Evolutionary conservation across 805 yeast genomes (phyloP).

Genomic region (Yarrowia sp.): DNA sequence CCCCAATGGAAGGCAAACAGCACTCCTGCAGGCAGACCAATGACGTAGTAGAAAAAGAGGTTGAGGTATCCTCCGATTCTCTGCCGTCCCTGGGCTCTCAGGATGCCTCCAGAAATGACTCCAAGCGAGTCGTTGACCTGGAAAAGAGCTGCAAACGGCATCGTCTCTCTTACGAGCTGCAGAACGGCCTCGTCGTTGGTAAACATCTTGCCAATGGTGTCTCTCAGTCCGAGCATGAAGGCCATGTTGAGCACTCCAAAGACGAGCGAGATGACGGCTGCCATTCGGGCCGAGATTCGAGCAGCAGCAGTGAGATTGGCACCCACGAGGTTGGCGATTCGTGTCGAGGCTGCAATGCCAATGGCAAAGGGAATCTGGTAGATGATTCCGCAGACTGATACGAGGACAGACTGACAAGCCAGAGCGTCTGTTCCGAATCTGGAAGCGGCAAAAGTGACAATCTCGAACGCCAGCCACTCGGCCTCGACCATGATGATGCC

Average conservation of each 20-base stretch:
- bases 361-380: conserved; percentile 74
- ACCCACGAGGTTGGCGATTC: conserved; percentile 69
- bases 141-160: conserved; percentile 63
- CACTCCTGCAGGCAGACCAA: conserved; percentile 59
- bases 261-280: conserved; percentile 40
- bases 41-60: conserved; percentile 62
- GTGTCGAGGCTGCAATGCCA: conserved; percentile 64
- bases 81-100: conserved; percentile 76
- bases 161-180: conserved; percentile 48
- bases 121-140: conserved; percentile 70
- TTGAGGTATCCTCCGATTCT: conserved; percentile 68
- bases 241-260: conserved; percentile 35
- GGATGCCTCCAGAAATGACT: conserved; percentile 65
- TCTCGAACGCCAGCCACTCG: conserved; percentile 69
- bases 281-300: conserved; percentile 43
- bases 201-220: conserved; percentile 54
- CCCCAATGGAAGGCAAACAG: conserved; percentile 50
- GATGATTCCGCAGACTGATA: conserved; percentile 58
- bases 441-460: conserved; percentile 63
- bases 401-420: conserved; percentile 69
- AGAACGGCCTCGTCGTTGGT: conserved; percentile 60
- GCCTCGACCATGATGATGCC: conserved; percentile 71
- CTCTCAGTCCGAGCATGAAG: conserved; percentile 46
- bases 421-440: conserved; percentile 62
- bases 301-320: conserved; percentile 35